Evolutionary conservation across 768 basidiomycete species (phyloP), one percentile per base, ranked within the genome.

Genomic region (Boletus pseudopeckii): DNA sequence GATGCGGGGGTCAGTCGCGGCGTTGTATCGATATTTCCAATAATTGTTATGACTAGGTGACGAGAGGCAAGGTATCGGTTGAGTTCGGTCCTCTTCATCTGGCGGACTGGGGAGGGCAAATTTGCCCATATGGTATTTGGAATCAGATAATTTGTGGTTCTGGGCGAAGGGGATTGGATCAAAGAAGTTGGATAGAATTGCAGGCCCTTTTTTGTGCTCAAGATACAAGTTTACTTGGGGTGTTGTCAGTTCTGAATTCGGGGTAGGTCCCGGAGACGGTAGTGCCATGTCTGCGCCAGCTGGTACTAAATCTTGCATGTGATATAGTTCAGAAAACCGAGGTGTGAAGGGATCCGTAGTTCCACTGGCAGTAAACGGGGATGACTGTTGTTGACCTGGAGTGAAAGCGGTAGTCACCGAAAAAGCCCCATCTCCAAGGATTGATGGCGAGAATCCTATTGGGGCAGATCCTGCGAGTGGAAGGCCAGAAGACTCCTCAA

Each of bases 131-230:
- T 69, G 66, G 61, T 93, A 92, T 71, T 93, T 93, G 10, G 82
- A 82, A 64, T 92, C 90, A 14, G 82, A 75, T 14, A 75, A 58
- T 17, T 79, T 75, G 64, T 91, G 86, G 41, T 77, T 80, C 10
- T 75, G 67, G 0, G 85, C 80, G 55, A 93, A 92, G 0, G 85
- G 82, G 24, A 93, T 88, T 0, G 90, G 83, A 36, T 90, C 86
- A 55, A 90, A 92, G 26, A 71, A 66, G 48, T 58, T 63, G 64
- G 60, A 56, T 68, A 54, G 47, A 50, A 24, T 55, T 37, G 55
- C 9, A 4, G 52, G 13, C 56, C 66, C 48, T 54, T 55, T 55
- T 58, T 46, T 41, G 56, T 59, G 38, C 38, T 61, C 62, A 42
- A 58, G 58, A 20, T 75, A 75, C 5, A 84, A 67, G 22, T 78